phyloP scores from a whole-genome alignment of 2,329 filamentous ascomycete species.

The Diaporthe citrichinensis region DNA sequence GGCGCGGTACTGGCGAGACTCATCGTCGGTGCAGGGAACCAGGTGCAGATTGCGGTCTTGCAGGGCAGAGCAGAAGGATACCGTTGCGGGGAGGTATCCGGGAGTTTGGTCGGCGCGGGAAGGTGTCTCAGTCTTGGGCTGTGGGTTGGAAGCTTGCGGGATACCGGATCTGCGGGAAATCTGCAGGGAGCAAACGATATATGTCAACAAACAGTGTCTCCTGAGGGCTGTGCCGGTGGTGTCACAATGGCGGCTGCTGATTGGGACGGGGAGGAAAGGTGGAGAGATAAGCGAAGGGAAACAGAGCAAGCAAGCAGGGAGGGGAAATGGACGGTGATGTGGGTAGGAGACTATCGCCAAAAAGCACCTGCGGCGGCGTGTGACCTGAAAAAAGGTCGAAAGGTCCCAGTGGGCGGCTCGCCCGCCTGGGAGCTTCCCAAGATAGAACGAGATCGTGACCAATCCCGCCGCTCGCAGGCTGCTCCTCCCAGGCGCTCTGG shows the following conservation, averaged over 20 bases:
- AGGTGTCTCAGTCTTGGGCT: slow-evolving; percentile 31
- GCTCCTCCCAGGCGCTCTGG: slow-evolving; percentile 12
- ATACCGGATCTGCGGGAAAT: slow-evolving; percentile 27
- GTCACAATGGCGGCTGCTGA: slow-evolving; percentile 23
- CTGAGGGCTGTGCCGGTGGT: slow-evolving; percentile 23
- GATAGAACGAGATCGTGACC: slow-evolving; percentile 28
- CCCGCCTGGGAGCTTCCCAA: slow-evolving; percentile 28
- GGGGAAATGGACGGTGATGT: slow-evolving; percentile 13
- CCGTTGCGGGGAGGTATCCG: slow-evolving; percentile 22
- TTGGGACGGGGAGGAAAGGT: slow-evolving; percentile 23
- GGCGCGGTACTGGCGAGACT: slow-evolving; percentile 47
- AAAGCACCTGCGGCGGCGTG: slow-evolving; percentile 36
- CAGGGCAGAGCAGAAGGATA: slow-evolving; percentile 4
- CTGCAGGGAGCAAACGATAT: slow-evolving; percentile 39
- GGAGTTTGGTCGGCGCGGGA: slow-evolving; percentile 16
- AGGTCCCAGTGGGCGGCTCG: slow-evolving; percentile 31
- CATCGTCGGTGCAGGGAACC: slow-evolving; percentile 44
- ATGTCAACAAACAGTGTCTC: slow-evolving; percentile 37
- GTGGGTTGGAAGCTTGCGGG: slow-evolving; percentile 18
- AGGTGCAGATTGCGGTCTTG: slow-evolving; percentile 27
- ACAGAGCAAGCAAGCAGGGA: slow-evolving; percentile 13
- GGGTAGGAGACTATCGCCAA: slow-evolving; percentile 36
- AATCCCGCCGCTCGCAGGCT: slow-evolving; percentile 21
- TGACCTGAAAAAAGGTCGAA: slow-evolving; percentile 34
- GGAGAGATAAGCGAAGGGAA: slow-evolving; percentile 31